Evolutionary conservation across 2,329 filamentous ascomycete species (phyloP), one percentile per base, ranked within the genome.

Genomic region (Nemania sp.): DNA sequence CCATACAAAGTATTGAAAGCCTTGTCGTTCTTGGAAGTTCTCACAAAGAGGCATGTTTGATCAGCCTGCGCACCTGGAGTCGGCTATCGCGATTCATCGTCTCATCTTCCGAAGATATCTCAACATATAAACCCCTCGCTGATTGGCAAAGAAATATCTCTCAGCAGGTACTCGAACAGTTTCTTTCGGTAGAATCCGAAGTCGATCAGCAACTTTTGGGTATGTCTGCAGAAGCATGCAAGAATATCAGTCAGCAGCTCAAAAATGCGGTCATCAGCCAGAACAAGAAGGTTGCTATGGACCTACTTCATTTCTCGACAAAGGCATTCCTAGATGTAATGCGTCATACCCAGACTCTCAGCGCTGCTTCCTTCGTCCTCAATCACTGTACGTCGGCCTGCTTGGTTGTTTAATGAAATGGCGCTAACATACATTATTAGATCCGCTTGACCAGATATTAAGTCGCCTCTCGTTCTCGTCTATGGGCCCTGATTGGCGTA

Each of bases 31-130:
- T 89, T 0, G 84, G 82, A 22, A 87, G 80, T 64, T 90, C 89
- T 10, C 90, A 92, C 75, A 90, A 89, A 72, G 88, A 90, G 75
- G 89, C 89, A 2, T 90, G 88, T 72, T 78, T 89, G 32, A 89
- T 91, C 71, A 91, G 87, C 67, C 74, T 92, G 18, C 83, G 87
- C 55, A 85, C 89, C 7, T 92, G 89, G 89, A 84, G 80, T 61
- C 88, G 90, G 70, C 80, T 92, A 29, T 84, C 88, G 1, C 83
- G 85, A 20, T 91, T 89, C 72, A 77, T 90, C 26, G 80, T 89
- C 5, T 82, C 84, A 0, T 82, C 79, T 0, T 82, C 81, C 8
- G 80, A 81, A 29, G 78, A 79, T 43, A 72, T 75, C 7, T 79
- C 82, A 49, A 77, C 80, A 1, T 85, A 85, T 18, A 81, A 80